A percentile compares a stretch with the other conserved stretches of the same genome.
These are phyloP conservation scores for Hymenoscyphus occultus DNA, from an alignment of 2,329 filamentous ascomycete species.

Conservation along the genomic window DNA sequence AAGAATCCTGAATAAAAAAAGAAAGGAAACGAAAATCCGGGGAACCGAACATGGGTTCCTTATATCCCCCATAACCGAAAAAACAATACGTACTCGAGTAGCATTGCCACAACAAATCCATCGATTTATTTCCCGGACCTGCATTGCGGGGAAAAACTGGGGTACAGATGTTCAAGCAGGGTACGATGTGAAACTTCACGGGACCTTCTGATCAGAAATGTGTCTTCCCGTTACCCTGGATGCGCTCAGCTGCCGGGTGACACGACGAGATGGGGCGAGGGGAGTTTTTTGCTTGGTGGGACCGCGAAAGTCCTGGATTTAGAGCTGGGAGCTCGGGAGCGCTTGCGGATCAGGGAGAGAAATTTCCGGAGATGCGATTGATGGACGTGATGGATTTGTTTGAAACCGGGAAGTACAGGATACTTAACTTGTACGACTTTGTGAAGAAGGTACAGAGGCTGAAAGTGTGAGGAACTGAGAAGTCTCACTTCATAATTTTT, in stretches of 20 bases:
- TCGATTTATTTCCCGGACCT: neutral
- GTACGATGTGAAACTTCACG: constrained; percentile 7
- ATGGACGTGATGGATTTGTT: neutral
- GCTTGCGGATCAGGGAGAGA: neutral
- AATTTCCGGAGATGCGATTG: neutral
- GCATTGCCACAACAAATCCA: neutral
- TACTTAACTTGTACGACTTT: neutral
- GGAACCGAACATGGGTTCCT: neutral
- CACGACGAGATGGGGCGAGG: neutral
- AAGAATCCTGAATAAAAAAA: neutral
- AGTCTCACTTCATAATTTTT: neutral
- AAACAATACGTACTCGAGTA: neutral
- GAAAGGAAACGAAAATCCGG: neutral
- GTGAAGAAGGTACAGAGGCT: neutral
- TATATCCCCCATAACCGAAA: neutral
- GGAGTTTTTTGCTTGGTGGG: neutral
- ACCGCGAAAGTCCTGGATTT: neutral
- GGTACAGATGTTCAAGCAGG: neutral
- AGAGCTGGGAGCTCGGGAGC: neutral
- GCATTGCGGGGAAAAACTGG: constrained; percentile 1
- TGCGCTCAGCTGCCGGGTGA: neutral
- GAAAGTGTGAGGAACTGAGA: neutral
- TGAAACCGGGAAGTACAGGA: neutral
- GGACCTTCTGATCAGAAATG: neutral
- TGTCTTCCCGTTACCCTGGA: neutral